Evolutionary conservation across 305 asterid genomes (phyloP).

Genomic region (Fraxinus sp.): DNA sequence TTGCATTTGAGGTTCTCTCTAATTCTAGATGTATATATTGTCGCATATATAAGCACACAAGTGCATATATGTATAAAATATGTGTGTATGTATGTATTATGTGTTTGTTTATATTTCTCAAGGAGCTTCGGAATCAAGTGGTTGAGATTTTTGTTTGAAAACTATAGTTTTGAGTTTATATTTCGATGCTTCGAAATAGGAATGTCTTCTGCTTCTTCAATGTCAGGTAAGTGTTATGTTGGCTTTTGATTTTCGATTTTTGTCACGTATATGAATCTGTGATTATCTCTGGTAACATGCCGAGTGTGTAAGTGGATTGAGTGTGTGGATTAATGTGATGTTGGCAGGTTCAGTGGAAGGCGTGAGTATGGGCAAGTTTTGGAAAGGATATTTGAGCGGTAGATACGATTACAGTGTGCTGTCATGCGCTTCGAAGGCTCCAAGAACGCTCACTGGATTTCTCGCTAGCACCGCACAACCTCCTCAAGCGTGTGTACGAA

Average conservation of each 20-base stretch:
- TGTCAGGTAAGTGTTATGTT: conserved; percentile 43
- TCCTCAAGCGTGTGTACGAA: conserved; percentile 44
- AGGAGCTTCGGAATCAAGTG: conserved; percentile 23
- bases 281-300: not conserved
- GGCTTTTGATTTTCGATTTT: not conserved
- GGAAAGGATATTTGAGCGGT: conserved; percentile 72
- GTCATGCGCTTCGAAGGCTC: conserved; percentile 79
- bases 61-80: not conserved
- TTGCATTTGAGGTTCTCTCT: conserved; percentile 14
- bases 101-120: not conserved
- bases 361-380: conserved; percentile 60
- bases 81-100: not conserved
- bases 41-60: not conserved
- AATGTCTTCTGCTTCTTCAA: conserved; percentile 71
- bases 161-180: conserved; percentile 15
- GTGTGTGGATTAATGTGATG: not conserved
- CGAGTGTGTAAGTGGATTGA: not conserved
- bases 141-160: conserved; percentile 22
- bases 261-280: not conserved
- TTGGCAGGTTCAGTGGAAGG: conserved; percentile 71
- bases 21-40: not conserved
- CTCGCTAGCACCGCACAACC: conserved; percentile 74
- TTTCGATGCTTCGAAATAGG: conserved; percentile 64
- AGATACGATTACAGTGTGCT: conserved; percentile 60
- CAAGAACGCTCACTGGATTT: conserved; percentile 69